Percentiles rank a stretch among this genome's conserved stretches.
Conservation (phyloP, 1,284 basidiomycete genomes). For the Fomitopsis schrenkii region DNA sequence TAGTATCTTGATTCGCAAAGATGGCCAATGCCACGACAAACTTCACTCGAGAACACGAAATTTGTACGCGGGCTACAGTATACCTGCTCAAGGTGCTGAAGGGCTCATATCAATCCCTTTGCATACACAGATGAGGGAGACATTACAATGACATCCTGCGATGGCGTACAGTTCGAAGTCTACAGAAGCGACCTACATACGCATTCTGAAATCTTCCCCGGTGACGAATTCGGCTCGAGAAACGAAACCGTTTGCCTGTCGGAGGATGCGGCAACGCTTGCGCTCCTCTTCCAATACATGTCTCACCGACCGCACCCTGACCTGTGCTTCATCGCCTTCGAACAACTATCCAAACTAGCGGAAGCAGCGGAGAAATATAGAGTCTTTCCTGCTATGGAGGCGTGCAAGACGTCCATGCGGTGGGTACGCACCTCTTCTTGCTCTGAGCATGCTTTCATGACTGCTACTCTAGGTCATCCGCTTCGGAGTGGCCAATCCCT, state of each 20-base stretch:
- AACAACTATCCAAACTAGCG: not conserved
- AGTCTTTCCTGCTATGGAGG: not conserved
- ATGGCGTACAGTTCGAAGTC: not conserved
- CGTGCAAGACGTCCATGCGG: not conserved
- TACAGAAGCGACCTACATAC: not conserved
- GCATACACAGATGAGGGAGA: not conserved
- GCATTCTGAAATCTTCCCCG: not conserved
- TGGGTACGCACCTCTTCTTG: not conserved
- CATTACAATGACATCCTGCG: not conserved
- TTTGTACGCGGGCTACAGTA: too few species aligned
- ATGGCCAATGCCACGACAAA: too few species aligned
- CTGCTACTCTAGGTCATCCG: not conserved
- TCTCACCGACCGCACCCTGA: not conserved
- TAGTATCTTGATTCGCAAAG: too few species aligned
- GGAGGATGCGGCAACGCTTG: not conserved
- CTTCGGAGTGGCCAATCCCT: not conserved
- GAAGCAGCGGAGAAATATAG: not conserved
- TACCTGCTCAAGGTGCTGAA: not conserved
- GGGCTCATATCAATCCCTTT: not conserved
- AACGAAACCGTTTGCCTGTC: not conserved
- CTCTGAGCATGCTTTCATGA: not conserved
- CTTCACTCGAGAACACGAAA: too few species aligned
- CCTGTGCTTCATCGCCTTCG: not conserved
- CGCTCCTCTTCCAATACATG: not conserved
- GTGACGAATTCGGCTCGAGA: not conserved